A percentile compares a stretch with the other conserved stretches of the same genome.
Evolutionary conservation across 495 filamentous ascomycete genomes (phyloP).

Genomic region (Melanomma pulvis-pyrius): DNA sequence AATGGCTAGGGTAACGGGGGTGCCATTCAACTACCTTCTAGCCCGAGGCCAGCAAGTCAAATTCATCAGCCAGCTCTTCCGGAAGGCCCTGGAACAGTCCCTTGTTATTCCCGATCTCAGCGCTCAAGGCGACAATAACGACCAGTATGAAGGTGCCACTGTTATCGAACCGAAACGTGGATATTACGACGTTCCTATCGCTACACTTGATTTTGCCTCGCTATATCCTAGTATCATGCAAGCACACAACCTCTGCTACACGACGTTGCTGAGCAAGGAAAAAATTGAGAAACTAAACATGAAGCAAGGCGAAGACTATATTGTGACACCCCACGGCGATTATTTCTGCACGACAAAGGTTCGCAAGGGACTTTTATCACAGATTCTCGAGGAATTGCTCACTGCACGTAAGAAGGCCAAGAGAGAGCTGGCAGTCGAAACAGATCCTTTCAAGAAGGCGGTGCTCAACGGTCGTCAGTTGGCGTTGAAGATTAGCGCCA

Average conservation of each 20-base stretch:
- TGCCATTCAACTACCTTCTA: slow-evolving; percentile 94
- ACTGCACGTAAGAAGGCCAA: slow-evolving; percentile 90
- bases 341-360: slow-evolving; percentile 87
- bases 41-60: slow-evolving; percentile 95
- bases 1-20: slow-evolving; percentile 98
- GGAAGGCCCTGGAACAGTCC: slow-evolving; percentile 87
- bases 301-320: slow-evolving; percentile 89
- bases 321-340: slow-evolving; percentile 91
- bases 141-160: slow-evolving; percentile 96
- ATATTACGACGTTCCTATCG: slow-evolving; percentile 92
- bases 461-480: slow-evolving; percentile 97
- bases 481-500: slow-evolving; percentile 94
- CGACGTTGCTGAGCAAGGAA: slow-evolving; percentile 83
- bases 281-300: slow-evolving; percentile 71
- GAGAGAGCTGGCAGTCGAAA: slow-evolving; percentile 85
- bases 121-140: slow-evolving; percentile 57
- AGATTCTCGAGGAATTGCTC: slow-evolving; percentile 93
- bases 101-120: slow-evolving; percentile 88
- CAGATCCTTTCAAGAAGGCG: slow-evolving; percentile 94
- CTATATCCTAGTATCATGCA: slow-evolving; percentile 99
- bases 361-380: slow-evolving; percentile 87
- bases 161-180: slow-evolving; percentile 94
- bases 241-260: slow-evolving; percentile 98
- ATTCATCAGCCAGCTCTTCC: slow-evolving; percentile 95
- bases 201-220: slow-evolving; percentile 97